A percentile compares a stretch with the other conserved stretches of the same genome.
Evolutionary conservation across 805 yeast species (phyloP).

Genomic region (Phaffomyces thermotolerans): DNA sequence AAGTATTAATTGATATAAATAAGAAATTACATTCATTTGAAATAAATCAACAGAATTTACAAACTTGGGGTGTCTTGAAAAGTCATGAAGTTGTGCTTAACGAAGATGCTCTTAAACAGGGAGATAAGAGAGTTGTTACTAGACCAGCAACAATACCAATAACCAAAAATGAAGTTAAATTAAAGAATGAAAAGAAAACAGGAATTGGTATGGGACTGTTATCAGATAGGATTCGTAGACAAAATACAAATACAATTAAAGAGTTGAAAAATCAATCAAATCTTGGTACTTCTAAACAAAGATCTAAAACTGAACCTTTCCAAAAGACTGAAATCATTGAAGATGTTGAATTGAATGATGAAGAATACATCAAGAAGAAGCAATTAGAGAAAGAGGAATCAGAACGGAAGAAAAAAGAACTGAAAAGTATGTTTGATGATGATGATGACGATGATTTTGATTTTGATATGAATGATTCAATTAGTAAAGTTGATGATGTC

Average conservation of each 20-base stretch:
- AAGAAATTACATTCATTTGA: slow-evolving; percentile 7
- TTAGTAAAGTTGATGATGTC: neutral
- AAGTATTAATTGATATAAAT: slow-evolving; percentile 10
- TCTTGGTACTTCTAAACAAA: slow-evolving; percentile 5
- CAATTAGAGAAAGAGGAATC: slow-evolving; percentile 6
- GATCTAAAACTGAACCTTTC: neutral
- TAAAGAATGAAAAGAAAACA: slow-evolving; percentile 4
- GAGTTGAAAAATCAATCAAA: slow-evolving; percentile 12
- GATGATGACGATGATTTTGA: slow-evolving; percentile 21
- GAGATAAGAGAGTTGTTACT: slow-evolving; percentile 1
- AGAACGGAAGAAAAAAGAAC: slow-evolving; percentile 17
- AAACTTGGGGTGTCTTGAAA: slow-evolving; percentile 19
- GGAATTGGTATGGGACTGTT: slow-evolving; percentile 16
- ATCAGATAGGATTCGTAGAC: slow-evolving; percentile 12
- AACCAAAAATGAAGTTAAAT: neutral
- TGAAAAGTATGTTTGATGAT: slow-evolving; percentile 31
- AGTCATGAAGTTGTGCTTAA: slow-evolving; percentile 16
- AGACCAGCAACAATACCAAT: no score
- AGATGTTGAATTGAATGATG: slow-evolving; percentile 12
- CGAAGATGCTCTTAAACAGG: neutral
- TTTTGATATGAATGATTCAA: neutral
- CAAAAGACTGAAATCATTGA: slow-evolving; percentile 7
- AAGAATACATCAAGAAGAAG: slow-evolving; percentile 10
- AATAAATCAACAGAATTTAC: slow-evolving; percentile 11
- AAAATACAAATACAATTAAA: slow-evolving; percentile 9